Evolutionary conservation across 169 alveolate species (phyloP).

Genomic region (Plasmodium fragile): DNA sequence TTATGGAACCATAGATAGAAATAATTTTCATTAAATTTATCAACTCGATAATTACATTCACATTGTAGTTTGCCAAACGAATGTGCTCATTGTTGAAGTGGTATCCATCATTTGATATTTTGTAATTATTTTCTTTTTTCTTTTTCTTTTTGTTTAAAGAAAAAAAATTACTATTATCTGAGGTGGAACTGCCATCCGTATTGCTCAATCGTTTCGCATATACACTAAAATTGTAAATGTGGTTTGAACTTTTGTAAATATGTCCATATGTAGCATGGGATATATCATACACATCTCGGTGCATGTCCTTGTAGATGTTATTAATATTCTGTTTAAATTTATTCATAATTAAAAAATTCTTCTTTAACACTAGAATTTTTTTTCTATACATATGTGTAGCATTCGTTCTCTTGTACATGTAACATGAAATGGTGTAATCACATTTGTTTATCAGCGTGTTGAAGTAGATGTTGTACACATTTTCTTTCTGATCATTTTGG

Average conservation of each 20-base stretch:
- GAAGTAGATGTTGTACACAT: constrained; percentile 19
- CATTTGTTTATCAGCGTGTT: constrained; percentile 51
- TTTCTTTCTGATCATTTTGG: neutral
- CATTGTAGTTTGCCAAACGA: constrained; percentile 46
- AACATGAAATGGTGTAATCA: constrained; percentile 60
- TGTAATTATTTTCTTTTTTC: constrained; percentile 27
- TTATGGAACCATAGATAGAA: constrained; percentile 68
- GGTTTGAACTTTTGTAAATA: constrained; percentile 43
- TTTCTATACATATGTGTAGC: constrained; percentile 72
- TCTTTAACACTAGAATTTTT: constrained; percentile 41
- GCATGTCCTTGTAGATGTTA: constrained; percentile 26
- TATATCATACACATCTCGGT: constrained; percentile 51
- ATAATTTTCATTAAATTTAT: constrained; percentile 59
- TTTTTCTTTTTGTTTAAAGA: constrained; percentile 44
- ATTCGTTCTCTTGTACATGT: constrained; percentile 61
- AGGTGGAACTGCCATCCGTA: neutral
- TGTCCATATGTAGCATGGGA: constrained; percentile 50
- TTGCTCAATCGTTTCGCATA: constrained; percentile 47
- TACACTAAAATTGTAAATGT: constrained; percentile 46
- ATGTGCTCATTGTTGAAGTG: constrained; percentile 54
- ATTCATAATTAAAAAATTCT: constrained; percentile 38
- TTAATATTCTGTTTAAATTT: constrained; percentile 52
- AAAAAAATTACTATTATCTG: constrained; percentile 59
- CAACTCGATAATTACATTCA: constrained; percentile 50
- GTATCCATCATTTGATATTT: constrained; percentile 61